Base-by-base conservation (phyloP, 192 early-diverging fungal genomes). In the Diversispora epigaea region DNA sequence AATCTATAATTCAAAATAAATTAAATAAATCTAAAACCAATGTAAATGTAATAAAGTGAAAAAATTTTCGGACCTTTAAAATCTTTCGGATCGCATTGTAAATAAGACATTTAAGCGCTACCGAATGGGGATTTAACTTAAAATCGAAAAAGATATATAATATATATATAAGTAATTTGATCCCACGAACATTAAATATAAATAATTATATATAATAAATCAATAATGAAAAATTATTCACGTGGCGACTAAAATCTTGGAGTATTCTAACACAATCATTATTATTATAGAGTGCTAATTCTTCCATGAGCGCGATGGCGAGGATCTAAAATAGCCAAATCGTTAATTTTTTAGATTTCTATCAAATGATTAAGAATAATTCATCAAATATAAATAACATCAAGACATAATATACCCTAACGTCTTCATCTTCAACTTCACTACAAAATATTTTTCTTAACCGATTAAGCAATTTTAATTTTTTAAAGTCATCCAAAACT, bases 51-150 rank as follows among this genome's bases (percentile, higher is more conserved):
- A 14, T 49, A 45, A 40, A 14, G 6, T 6, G 14, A 32, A 32
- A 25, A 25, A 17, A 14, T 4, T 50, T 49, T 40, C 6, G 15
- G 60, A 80, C 76, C 71, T 71, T 71, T 10, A 80, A 43, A 25
- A 77, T 77, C 1, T n/a, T 65, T 12, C 54, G 9, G 21, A 80
- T 73, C 3, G 56, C 40, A 25, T 60, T 45, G 32, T 77, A 80
- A 32, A 80, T 55, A 12, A 50, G 68, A 9, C 61, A 73, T 49
- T 75, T 75, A 5, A 73, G 39, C 39, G 80, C 77, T 25, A 80
- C 81, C 6, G 82, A 83, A 68, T 83, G 77, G 1, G 82, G 66
- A 58, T 77, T 76, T n/a, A 79, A 19, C 79, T 83, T 25, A 41
- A 45, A 50, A n/a, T 19, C 17, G 1, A 47, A 49, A 47, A 49